Evolutionary conservation across 192 early-diverging fungal species (phyloP).

Genomic region (Cetraspora pellucida): DNA sequence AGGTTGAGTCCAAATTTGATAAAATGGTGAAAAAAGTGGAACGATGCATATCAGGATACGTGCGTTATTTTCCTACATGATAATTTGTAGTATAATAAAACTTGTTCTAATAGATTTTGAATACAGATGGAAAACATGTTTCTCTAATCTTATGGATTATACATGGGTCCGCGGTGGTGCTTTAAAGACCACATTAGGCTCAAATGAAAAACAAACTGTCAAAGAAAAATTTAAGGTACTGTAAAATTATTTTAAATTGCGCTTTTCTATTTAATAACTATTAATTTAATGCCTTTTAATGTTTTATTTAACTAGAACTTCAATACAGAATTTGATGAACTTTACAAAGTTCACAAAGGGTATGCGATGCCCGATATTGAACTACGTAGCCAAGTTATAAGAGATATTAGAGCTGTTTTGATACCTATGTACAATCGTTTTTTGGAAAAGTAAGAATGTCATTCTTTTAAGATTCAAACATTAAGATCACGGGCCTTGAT

Average conservation of each 20-base stretch:
- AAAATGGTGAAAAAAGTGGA: constrained; percentile 53
- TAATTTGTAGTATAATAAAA: neutral
- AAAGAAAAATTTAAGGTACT: constrained; percentile 87
- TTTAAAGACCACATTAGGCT: constrained; percentile 62
- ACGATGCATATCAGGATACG: constrained; percentile 52
- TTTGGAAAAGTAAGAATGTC: constrained; percentile 61
- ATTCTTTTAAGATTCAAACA: too few relatives aligned
- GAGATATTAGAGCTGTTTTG: constrained; percentile 70
- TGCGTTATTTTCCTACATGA: constrained; percentile 26
- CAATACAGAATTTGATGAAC: constrained; percentile 81
- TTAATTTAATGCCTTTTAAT: neutral
- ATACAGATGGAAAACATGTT: constrained; percentile 69
- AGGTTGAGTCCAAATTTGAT: constrained; percentile 54
- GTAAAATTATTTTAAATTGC: neutral
- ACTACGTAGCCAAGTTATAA: constrained; percentile 66
- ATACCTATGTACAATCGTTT: constrained; percentile 82
- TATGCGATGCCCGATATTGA: constrained; percentile 83
- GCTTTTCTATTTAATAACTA: neutral
- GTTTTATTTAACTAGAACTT: constrained; percentile 61
- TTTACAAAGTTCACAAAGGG: constrained; percentile 64
- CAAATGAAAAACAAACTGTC: constrained; percentile 68
- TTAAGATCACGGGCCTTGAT: too few relatives aligned
- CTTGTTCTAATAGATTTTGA: neutral
- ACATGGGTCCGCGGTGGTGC: constrained; percentile 69
- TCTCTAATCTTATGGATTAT: constrained; percentile 73